Percentiles rank a stretch among this genome's conserved stretches.
These are phyloP conservation scores for Fusarium sp. DNA, from an alignment of 2,329 filamentous ascomycete genomes.

Conservation along the genomic window DNA sequence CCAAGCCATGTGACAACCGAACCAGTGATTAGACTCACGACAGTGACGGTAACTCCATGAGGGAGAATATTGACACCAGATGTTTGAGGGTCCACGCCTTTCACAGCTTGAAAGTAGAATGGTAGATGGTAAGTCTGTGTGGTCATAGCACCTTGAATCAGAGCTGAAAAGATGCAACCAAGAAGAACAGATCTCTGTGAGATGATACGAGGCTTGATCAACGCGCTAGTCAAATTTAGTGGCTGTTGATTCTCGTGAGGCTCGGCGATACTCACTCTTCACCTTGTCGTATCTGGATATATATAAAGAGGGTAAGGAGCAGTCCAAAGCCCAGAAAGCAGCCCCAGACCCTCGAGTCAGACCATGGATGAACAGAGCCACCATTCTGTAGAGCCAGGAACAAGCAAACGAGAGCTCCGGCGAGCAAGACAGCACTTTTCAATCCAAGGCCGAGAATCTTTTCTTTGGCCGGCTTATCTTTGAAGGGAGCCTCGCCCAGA, in stretches of 20 bases:
- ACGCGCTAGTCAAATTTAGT: not conserved
- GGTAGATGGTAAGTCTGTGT: slow-evolving; percentile 36
- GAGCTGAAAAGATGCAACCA: slow-evolving; percentile 28
- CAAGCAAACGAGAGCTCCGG: slow-evolving; percentile 23
- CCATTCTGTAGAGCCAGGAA: slow-evolving; percentile 44
- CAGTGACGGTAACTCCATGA: slow-evolving; percentile 26
- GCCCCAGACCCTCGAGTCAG: slow-evolving; percentile 38
- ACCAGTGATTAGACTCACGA: slow-evolving; percentile 29
- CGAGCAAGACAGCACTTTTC: slow-evolving; percentile 29
- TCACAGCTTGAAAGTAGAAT: slow-evolving; percentile 44
- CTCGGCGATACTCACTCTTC: slow-evolving; percentile 10
- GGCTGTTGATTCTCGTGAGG: not conserved
- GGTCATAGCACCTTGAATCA: slow-evolving; percentile 39
- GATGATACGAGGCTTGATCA: slow-evolving; percentile 32
- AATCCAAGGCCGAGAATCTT: slow-evolving; percentile 21
- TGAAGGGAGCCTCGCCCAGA: slow-evolving; percentile 14
- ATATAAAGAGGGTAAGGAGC: slow-evolving; percentile 25
- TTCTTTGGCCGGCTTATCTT: not conserved
- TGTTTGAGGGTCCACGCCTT: slow-evolving; percentile 15
- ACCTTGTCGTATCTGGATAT: slow-evolving; percentile 24
- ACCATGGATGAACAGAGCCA: slow-evolving; percentile 38
- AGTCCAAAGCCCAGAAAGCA: slow-evolving; percentile 36
- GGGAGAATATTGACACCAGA: slow-evolving; percentile 38
- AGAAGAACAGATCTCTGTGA: slow-evolving; percentile 30
- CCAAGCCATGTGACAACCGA: slow-evolving; percentile 24